phyloP scores from a whole-genome alignment of 2,329 filamentous ascomycete species.

The Xylaria sp. region DNA sequence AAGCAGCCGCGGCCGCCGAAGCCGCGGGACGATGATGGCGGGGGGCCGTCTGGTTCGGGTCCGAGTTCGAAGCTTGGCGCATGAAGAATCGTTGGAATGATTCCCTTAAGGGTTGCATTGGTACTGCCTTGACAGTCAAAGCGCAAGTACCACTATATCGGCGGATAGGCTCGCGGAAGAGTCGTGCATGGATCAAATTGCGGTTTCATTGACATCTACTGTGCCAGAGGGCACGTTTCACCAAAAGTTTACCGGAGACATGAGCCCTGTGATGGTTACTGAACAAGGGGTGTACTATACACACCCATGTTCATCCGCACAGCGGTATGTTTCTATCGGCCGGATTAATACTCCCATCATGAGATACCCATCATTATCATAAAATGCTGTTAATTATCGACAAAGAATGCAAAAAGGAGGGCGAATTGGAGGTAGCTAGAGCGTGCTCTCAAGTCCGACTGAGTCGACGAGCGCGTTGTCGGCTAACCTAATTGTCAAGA shows the following conservation, averaged over 20 bases:
- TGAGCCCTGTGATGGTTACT: not conserved
- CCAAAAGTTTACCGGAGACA: too few species aligned
- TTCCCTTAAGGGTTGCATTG: not conserved
- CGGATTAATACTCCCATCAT: too few species aligned
- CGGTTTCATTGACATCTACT: not conserved
- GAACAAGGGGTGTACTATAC: not conserved
- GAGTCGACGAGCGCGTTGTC: too few species aligned
- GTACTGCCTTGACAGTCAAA: not conserved
- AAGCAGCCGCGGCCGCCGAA: slow-evolving; percentile 73
- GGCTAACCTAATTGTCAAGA: too few species aligned
- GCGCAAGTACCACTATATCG: not conserved
- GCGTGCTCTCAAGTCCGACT: not conserved
- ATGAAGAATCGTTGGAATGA: not conserved
- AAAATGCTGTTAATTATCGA: not conserved
- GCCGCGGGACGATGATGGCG: slow-evolving; percentile 48
- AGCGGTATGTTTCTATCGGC: not conserved
- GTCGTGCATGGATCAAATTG: not conserved
- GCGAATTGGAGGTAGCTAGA: not conserved
- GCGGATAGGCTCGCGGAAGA: not conserved
- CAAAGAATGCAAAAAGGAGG: not conserved
- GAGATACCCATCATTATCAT: not conserved
- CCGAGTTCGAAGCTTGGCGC: slow-evolving; percentile 3
- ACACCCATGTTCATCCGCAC: not conserved
- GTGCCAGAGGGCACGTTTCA: not conserved
- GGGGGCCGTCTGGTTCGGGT: slow-evolving; percentile 15